Percentiles rank a stretch among this genome's conserved stretches.
phyloP scores from a whole-genome alignment of 495 filamentous ascomycete species.

The Neurospora sp. region DNA sequence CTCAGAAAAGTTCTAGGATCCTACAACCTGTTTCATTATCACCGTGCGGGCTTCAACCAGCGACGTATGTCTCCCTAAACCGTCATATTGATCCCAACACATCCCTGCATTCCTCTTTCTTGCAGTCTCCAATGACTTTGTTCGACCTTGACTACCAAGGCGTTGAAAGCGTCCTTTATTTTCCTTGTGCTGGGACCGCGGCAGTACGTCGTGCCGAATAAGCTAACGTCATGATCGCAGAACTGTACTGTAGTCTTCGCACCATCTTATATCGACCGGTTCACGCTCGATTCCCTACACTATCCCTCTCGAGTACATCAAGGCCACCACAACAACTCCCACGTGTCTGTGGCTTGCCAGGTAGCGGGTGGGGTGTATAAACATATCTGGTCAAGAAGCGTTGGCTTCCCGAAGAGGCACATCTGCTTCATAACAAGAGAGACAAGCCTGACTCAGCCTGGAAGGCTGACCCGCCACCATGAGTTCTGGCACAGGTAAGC shows the following conservation, averaged over 20 bases:
- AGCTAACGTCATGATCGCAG: background rate
- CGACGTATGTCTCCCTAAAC: background rate
- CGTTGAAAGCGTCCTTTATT: background rate
- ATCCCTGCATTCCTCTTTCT: background rate
- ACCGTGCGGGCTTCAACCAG: background rate
- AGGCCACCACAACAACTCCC: background rate
- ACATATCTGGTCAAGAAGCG: background rate
- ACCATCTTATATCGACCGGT: background rate
- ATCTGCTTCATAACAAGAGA: background rate
- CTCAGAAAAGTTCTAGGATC: background rate
- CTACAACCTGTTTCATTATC: background rate
- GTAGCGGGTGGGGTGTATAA: background rate
- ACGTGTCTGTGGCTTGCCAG: background rate
- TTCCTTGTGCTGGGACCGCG: background rate
- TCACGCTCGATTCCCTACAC: background rate
- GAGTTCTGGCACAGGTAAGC: constrained; percentile 36
- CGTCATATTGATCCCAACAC: background rate
- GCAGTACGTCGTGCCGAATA: background rate
- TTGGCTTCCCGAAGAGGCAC: background rate
- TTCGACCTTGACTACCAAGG: background rate
- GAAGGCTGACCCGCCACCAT: constrained; percentile 19
- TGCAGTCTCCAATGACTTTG: background rate
- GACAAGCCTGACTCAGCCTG: background rate
- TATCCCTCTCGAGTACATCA: background rate
- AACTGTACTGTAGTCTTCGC: background rate